Percentiles rank a stretch among this genome's conserved stretches.
These are phyloP conservation scores for Cyberlindnera sargentensis DNA, from an alignment of 805 yeast genomes.

Conservation along the genomic window DNA sequence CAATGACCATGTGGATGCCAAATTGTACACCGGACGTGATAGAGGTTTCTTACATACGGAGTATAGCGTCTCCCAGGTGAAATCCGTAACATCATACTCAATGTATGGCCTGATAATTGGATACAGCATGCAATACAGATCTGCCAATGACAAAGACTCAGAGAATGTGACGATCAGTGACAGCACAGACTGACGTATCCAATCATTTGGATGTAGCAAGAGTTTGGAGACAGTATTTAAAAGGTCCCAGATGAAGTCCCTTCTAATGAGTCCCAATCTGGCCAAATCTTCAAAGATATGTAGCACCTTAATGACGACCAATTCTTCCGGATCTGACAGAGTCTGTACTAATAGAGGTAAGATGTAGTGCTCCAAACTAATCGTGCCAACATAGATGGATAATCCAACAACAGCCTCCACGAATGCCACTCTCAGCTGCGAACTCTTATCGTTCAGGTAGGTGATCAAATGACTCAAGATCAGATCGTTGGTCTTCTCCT, in stretches of 20 bases:
- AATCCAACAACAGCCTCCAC: conserved; percentile 66
- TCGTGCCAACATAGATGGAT: conserved; percentile 73
- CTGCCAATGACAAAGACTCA: conserved; percentile 62
- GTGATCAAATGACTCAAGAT: conserved; percentile 88
- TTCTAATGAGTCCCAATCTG: conserved; percentile 48
- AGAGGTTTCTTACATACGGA: conserved; percentile 65
- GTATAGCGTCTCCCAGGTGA: conserved; percentile 58
- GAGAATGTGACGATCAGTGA: conserved; percentile 56
- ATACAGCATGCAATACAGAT: conserved; percentile 72
- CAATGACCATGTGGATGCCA: conserved; percentile 65
- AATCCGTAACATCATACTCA: conserved; percentile 66
- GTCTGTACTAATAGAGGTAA: conserved; percentile 82
- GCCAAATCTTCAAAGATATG: conserved; percentile 49
- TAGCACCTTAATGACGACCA: conserved; percentile 67
- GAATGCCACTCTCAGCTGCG: conserved; percentile 61
- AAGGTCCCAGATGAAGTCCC: conserved; percentile 48
- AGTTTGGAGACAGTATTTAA: conserved; percentile 46
- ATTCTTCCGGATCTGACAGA: conserved; percentile 74
- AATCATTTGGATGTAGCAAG: conserved; percentile 77
- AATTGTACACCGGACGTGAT: conserved; percentile 54
- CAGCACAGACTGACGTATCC: conserved; percentile 69
- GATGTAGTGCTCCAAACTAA: conserved; percentile 80
- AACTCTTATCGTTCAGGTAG: conserved; percentile 73
- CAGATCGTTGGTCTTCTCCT: conserved; percentile 81
- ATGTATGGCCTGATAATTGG: conserved; percentile 76